These are phyloP conservation scores for Venturia carpophila DNA, from an alignment of 2,329 filamentous ascomycete species.

Conservation along the genomic window DNA sequence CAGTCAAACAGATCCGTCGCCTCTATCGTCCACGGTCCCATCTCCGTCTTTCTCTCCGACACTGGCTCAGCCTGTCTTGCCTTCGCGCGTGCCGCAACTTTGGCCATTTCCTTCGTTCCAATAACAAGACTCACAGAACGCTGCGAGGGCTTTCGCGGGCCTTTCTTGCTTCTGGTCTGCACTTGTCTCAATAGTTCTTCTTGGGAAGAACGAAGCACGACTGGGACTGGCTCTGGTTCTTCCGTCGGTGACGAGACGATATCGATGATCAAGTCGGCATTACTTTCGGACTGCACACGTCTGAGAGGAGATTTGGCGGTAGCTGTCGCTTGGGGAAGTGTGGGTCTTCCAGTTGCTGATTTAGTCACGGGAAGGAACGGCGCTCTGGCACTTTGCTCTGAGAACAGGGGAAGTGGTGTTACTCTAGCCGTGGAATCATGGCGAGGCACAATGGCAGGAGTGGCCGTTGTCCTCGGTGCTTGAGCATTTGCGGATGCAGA, in stretches of 20 bases:
- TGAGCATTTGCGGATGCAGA: neutral
- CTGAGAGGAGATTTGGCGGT: constrained; percentile 14
- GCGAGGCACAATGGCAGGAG: neutral
- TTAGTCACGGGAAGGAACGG: neutral
- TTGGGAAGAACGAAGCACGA: constrained; percentile 6
- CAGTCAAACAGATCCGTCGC: constrained; percentile 59
- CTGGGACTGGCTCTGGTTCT: neutral
- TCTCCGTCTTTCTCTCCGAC: constrained; percentile 28
- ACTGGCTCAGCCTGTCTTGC: constrained; percentile 29
- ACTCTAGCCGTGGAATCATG: neutral
- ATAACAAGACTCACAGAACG: constrained; percentile 27
- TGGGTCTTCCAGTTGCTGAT: neutral
- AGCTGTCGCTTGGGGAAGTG: neutral
- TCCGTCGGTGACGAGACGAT: neutral
- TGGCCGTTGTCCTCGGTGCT: neutral
- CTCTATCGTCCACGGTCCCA: constrained; percentile 62
- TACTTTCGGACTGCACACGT: constrained; percentile 19
- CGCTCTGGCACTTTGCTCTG: neutral
- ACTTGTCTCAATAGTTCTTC: constrained; percentile 19
- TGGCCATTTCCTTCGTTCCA: constrained; percentile 21
- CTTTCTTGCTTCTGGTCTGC: constrained; percentile 26
- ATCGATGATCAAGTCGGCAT: neutral
- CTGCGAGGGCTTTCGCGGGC: constrained; percentile 27
- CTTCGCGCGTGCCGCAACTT: constrained; percentile 21
- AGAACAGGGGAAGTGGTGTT: neutral